Evolutionary conservation across 768 basidiomycete species (phyloP).

Genomic region (Mycena rebaudengoi): DNA sequence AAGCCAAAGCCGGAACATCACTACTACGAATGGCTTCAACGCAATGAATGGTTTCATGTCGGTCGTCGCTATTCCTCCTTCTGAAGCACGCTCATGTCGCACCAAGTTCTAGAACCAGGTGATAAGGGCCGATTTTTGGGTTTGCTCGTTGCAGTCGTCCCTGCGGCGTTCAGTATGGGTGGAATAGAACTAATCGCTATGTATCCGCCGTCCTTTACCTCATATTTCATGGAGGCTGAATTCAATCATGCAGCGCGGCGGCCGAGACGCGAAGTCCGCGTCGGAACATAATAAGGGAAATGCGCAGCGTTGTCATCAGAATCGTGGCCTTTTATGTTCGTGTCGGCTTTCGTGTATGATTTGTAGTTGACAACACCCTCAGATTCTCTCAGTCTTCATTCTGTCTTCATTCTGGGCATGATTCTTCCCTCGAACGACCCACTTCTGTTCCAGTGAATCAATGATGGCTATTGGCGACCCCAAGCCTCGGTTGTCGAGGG

Average conservation of each 20-base stretch:
- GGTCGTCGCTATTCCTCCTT: neutral
- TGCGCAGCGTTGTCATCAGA: neutral
- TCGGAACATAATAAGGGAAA: neutral
- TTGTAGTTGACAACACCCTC: too few species aligned
- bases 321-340: neutral
- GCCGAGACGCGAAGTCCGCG: neutral
- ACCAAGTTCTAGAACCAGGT: neutral
- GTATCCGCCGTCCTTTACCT: too few species aligned
- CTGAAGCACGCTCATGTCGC: too few species aligned
- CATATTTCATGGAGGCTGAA: too few species aligned
- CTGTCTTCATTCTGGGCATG: conserved; percentile 58
- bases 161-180: neutral
- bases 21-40: too few species aligned
- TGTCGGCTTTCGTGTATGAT: neutral
- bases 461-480: too few species aligned
- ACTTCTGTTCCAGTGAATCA: conserved; percentile 38
- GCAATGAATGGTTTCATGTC: neutral
- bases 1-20: neutral
- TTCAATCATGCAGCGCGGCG: neutral
- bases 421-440: conserved; percentile 63
- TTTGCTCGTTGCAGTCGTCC: neutral
- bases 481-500: too few species aligned
- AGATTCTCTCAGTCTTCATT: neutral
- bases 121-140: neutral
- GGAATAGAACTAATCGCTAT: neutral